Evolutionary conservation across 2,329 filamentous ascomycete species (phyloP).

Genomic region (Sclerotiophoma versabilis): DNA sequence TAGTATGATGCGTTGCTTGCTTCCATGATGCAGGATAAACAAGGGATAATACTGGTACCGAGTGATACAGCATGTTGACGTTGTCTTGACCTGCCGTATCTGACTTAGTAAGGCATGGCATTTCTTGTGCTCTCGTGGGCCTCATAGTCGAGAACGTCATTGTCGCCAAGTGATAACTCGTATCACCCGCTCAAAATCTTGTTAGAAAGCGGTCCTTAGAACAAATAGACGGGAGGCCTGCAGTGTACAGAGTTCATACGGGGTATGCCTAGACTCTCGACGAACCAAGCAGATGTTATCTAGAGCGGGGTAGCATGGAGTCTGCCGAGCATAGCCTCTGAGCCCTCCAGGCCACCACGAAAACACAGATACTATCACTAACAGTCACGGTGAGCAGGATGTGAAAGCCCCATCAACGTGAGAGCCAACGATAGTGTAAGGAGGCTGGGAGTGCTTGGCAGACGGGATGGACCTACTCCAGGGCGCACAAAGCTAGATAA

Average conservation of each 20-base stretch:
- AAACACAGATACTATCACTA: background rate
- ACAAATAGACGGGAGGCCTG: background rate
- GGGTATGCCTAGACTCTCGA: background rate
- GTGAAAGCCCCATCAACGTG: background rate
- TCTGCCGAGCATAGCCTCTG: background rate
- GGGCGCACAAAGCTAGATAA: background rate
- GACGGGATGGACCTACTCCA: too few species aligned
- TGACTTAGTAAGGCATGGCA: constrained; percentile 29
- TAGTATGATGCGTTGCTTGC: constrained; percentile 6
- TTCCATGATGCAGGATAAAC: constrained; percentile 11
- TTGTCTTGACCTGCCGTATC: constrained; percentile 32
- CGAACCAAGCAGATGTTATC: background rate
- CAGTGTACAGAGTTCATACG: background rate
- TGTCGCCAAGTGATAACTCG: constrained; percentile 2
- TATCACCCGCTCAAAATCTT: background rate
- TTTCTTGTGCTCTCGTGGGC: constrained; percentile 23
- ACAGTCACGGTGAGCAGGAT: background rate
- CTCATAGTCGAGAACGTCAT: constrained; percentile 24
- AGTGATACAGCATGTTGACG: constrained; percentile 14
- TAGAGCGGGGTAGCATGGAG: background rate
- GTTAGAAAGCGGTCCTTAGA: background rate
- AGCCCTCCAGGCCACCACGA: background rate
- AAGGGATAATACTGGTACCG: constrained; percentile 10
- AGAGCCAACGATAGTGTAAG: background rate
- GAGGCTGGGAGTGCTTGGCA: background rate